Evolutionary conservation across 768 basidiomycete genomes (phyloP).

Genomic region (Amanita thiersii): DNA sequence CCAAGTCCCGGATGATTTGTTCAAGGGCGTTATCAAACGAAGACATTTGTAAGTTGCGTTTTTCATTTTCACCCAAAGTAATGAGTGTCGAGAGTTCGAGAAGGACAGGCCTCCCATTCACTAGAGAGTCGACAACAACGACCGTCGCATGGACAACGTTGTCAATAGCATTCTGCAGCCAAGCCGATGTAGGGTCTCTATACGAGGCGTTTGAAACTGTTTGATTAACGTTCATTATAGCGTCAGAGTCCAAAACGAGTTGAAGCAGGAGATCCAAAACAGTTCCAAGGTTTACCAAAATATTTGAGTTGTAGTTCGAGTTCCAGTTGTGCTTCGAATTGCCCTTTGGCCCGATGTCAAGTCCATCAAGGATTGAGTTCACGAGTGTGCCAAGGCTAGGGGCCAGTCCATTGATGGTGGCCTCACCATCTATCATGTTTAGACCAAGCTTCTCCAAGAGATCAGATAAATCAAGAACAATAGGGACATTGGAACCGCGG

Average conservation of each 20-base stretch:
- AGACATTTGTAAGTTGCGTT: background rate
- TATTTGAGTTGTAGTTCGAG: background rate
- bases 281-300: constrained; percentile 9
- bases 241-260: constrained; percentile 4
- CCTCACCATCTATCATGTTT: constrained; percentile 10
- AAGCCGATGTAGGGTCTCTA: background rate
- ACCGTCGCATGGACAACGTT: constrained; percentile 11
- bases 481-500: constrained; percentile 11
- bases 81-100: constrained; percentile 2
- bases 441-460: constrained; percentile 16
- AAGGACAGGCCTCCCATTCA: constrained; percentile 7
- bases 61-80: background rate
- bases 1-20: constrained; percentile 3
- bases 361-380: constrained; percentile 14
- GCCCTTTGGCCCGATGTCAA: constrained; percentile 17
- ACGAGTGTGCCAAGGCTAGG: constrained; percentile 12
- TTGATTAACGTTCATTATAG: constrained; percentile 6
- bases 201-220: background rate
- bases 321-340: background rate
- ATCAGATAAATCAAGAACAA: constrained; percentile 17
- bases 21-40: background rate
- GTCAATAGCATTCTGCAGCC: constrained; percentile 5
- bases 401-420: constrained; percentile 15
- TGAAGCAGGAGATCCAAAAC: constrained; percentile 7
- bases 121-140: constrained; percentile 11